Evolutionary conservation across 352 stramenopile species (phyloP).

Genomic region (Globisporangium nunn): DNA sequence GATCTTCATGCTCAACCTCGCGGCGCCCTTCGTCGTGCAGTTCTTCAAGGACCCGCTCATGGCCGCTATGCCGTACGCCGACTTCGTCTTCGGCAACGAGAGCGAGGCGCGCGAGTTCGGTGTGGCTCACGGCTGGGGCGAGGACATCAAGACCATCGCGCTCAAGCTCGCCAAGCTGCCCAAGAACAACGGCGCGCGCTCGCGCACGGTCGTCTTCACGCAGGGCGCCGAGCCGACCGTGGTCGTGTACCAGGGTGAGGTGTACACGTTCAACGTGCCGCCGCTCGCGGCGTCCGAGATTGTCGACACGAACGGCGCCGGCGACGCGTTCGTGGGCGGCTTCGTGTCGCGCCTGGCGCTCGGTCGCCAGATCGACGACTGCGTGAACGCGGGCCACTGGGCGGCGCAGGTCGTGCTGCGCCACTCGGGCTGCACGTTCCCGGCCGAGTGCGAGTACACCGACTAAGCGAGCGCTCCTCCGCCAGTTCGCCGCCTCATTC

Average conservation of each 20-base stretch:
- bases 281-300: conserved; percentile 86
- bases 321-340: conserved; percentile 98
- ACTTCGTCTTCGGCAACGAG: conserved; percentile 99
- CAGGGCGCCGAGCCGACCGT: conserved; percentile 95
- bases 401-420: conserved; percentile 96
- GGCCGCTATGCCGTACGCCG: conserved; percentile 90
- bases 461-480: conserved; percentile 30
- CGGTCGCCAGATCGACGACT: conserved; percentile 83
- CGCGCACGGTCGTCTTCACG: conserved; percentile 97
- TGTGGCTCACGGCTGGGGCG: conserved; percentile 85
- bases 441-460: conserved; percentile 88
- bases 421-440: conserved; percentile 94
- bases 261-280: conserved; percentile 90
- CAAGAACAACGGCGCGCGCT: conserved; percentile 89
- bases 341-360: conserved; percentile 94
- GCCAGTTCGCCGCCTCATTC: neutral
- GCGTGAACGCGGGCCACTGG: conserved; percentile 96
- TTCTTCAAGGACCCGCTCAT: conserved; percentile 97
- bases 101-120: conserved; percentile 95
- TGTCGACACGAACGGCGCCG: conserved; percentile 98
- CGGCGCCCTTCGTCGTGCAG: conserved; percentile 97
- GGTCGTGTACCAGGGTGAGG: conserved; percentile 92
- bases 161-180: conserved; percentile 90
- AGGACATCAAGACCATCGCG: conserved; percentile 87
- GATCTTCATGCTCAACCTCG: conserved; percentile 96